Evolutionary conservation across 1,284 basidiomycete species (phyloP).

Genomic region (Ustilago xerochloae): DNA sequence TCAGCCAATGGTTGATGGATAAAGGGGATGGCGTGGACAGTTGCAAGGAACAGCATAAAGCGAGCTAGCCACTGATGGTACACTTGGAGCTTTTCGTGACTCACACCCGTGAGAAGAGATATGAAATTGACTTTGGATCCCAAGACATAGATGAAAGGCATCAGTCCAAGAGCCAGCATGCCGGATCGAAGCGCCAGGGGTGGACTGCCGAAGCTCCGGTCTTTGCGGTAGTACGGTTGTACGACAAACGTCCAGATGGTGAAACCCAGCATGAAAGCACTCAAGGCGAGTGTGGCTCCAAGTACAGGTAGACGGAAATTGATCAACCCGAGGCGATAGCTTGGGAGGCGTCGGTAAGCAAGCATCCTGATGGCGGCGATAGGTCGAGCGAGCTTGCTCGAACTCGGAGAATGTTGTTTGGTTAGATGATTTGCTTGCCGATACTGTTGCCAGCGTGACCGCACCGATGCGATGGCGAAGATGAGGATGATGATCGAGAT

Average conservation of each 20-base stretch:
- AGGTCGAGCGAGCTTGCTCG: slow-evolving; percentile 1
- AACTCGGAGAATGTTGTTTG: background rate
- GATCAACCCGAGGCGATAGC: slow-evolving; percentile 27
- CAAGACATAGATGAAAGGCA: slow-evolving; percentile 59
- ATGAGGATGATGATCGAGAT: slow-evolving; percentile 36
- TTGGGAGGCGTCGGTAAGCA: slow-evolving; percentile 28
- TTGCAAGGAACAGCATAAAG: slow-evolving; percentile 58
- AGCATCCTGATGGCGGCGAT: slow-evolving; percentile 23
- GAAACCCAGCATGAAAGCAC: slow-evolving; percentile 45
- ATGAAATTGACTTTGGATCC: slow-evolving; percentile 63
- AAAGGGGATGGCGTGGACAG: slow-evolving; percentile 62
- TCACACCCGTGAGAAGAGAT: slow-evolving; percentile 54
- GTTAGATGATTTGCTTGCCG: background rate
- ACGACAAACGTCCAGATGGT: slow-evolving; percentile 51
- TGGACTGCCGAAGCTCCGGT: slow-evolving; percentile 50
- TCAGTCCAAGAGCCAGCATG: slow-evolving; percentile 57
- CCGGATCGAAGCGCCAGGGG: slow-evolving; percentile 59
- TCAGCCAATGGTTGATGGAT: slow-evolving; percentile 54
- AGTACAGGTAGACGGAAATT: slow-evolving; percentile 44
- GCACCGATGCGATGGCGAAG: slow-evolving; percentile 7
- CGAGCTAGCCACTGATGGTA: slow-evolving; percentile 63
- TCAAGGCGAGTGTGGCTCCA: slow-evolving; percentile 35
- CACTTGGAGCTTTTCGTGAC: slow-evolving; percentile 59
- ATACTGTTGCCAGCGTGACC: slow-evolving; percentile 19
- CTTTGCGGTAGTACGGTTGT: slow-evolving; percentile 54